Percentiles rank a stretch among this genome's conserved stretches.
Conservation (phyloP, 805 yeast genomes). For the Wickerhamiella vanderwaltii region DNA sequence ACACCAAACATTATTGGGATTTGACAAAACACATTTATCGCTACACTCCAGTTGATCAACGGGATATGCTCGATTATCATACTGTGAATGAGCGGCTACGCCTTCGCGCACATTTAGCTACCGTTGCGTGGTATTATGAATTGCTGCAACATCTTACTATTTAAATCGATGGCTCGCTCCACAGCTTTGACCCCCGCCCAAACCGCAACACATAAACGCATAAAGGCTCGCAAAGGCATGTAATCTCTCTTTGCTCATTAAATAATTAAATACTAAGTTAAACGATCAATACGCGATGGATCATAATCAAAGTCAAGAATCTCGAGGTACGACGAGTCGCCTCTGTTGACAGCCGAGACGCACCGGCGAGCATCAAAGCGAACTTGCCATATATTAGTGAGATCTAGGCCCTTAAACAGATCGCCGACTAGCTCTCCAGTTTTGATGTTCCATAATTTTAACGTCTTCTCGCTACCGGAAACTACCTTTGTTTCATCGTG, state of each 20-base stretch:
- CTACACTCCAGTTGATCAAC: slow-evolving; percentile 34
- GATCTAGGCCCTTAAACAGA: slow-evolving; percentile 58
- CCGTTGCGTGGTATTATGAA: slow-evolving; percentile 9
- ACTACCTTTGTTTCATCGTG: slow-evolving; percentile 74
- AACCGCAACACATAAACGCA: too few species aligned
- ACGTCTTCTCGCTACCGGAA: slow-evolving; percentile 79
- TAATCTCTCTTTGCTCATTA: too few species aligned
- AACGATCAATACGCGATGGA: too few species aligned
- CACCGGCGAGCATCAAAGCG: slow-evolving; percentile 72
- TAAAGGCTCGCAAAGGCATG: too few species aligned
- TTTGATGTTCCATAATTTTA: slow-evolving; percentile 76
- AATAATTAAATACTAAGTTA: too few species aligned
- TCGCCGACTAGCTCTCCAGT: slow-evolving; percentile 65
- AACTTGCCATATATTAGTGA: slow-evolving; percentile 78
- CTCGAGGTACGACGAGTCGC: slow-evolving; percentile 62
- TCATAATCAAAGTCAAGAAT: slow-evolving; percentile 62
- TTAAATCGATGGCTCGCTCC: too few species aligned
- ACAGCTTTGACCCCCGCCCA: too few species aligned
- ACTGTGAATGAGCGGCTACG: slow-evolving; percentile 9
- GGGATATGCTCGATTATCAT: slow-evolving; percentile 17
- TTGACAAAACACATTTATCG: slow-evolving; percentile 50
- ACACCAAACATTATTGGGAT: slow-evolving; percentile 55
- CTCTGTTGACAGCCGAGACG: slow-evolving; percentile 80
- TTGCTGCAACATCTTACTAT: slow-evolving; percentile 7
- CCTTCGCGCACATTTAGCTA: slow-evolving; percentile 2